Evolutionary conservation across 2,329 filamentous ascomycete species (phyloP).

Genomic region (Sclerotinia subarctica): DNA sequence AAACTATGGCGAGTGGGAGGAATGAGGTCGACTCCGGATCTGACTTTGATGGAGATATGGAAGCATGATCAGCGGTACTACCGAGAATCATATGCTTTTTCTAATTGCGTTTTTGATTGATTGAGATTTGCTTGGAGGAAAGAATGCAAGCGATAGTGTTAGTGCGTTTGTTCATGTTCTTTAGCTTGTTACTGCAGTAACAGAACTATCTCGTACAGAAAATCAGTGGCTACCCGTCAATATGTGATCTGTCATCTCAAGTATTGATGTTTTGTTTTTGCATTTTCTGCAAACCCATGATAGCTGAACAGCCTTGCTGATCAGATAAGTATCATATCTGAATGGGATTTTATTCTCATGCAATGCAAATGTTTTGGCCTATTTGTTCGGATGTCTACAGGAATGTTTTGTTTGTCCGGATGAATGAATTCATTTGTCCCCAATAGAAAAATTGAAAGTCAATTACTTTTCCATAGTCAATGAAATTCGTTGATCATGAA

Average conservation of each 20-base stretch:
- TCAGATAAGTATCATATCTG: not conserved
- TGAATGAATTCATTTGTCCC: not conserved
- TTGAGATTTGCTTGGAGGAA: not conserved
- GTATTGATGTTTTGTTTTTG: not conserved
- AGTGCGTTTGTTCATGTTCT: not conserved
- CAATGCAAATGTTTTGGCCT: not conserved
- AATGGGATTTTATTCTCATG: not conserved
- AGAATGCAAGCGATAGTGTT: not conserved
- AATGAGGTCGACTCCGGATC: not conserved
- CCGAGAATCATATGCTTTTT: not conserved
- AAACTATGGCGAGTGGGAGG: not conserved
- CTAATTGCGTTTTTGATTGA: not conserved
- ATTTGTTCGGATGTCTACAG: not conserved
- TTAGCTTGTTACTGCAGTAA: not conserved
- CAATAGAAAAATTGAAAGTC: not conserved
- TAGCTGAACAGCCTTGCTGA: constrained; percentile 8
- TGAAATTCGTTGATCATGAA: not conserved
- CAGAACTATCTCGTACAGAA: not conserved
- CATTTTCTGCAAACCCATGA: not conserved
- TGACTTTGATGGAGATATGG: not conserved
- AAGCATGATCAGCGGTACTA: not conserved
- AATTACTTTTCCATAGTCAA: not conserved
- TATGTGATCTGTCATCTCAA: not conserved
- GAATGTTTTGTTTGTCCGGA: not conserved
- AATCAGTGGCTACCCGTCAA: not conserved